A percentile compares a stretch with the other conserved stretches of the same genome.
phyloP scores from a whole-genome alignment of 176 grass and related monocot species.

The Elymus sibiricus region DNA sequence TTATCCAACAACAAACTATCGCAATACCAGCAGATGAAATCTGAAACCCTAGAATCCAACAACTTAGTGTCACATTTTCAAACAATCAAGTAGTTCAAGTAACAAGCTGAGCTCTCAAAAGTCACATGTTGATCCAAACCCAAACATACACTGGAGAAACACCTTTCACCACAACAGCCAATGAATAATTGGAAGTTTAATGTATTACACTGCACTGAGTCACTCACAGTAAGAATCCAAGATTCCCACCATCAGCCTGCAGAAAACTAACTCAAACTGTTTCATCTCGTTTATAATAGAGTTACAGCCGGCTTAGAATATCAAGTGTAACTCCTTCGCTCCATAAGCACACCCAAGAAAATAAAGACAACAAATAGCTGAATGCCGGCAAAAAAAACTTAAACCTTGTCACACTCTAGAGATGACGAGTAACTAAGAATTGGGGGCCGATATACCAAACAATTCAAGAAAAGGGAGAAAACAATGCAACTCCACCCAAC shows the following conservation, averaged over 20 bases:
- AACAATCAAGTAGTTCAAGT: background rate
- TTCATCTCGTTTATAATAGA: background rate
- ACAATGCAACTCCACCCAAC: background rate
- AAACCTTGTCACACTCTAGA: background rate
- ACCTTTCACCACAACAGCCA: background rate
- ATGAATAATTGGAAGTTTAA: background rate
- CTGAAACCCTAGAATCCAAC: conserved; percentile 4
- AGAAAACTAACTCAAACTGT: background rate
- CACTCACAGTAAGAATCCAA: background rate
- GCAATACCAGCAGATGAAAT: conserved; percentile 5
- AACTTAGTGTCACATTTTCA: background rate
- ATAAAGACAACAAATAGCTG: background rate
- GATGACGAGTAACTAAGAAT: background rate
- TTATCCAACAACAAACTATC: background rate
- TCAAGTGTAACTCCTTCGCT: background rate
- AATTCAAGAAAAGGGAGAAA: background rate
- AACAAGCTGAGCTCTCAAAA: background rate
- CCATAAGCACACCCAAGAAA: background rate
- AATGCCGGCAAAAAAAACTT: background rate
- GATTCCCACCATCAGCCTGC: background rate
- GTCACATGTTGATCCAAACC: background rate
- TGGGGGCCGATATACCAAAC: background rate
- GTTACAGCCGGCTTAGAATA: background rate
- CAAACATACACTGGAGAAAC: conserved; percentile 4
- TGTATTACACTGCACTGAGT: background rate